Base-by-base conservation (phyloP, 2,329 filamentous ascomycete genomes). In the Bisporella sp. region DNA sequence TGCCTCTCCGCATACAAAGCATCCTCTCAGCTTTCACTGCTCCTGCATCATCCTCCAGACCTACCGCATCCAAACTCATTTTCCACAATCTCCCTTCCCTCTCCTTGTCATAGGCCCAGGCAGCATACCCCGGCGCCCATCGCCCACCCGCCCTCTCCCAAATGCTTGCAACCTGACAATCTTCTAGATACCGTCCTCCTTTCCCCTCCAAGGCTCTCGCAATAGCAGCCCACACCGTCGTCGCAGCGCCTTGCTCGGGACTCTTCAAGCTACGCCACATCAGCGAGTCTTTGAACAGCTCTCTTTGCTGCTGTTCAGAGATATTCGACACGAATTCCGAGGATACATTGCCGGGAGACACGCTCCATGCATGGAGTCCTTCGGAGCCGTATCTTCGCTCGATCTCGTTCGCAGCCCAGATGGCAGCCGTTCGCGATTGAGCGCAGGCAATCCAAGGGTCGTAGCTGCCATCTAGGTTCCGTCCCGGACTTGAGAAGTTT, bases 351-450 rank as follows among this genome's bases (percentile, higher is more conserved):
- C 75, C 75, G 0, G 74, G 75, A 50, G 73, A 69, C 2, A 78
- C 49, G 39, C 63, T 66, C 4, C 64, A 60, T 0, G 63, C 72
- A 49, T 71, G 72, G 1, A 76, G 51, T 7, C 70, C 68, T 11
- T 61, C 51, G 1, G 57, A 37, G 2, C 67, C 70, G 53, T 73
- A 75, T 1, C 64, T 65, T 4, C 73, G 68, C 13, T 75, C 73
- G 21, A 77, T 67, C 51, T 73, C 66, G 50, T 72, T 74, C 4
- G 73, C 67, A 53, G 71, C 69, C 47, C 66, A 74, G 31, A 77
- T 68, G 53, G 72, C 73, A 2, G 73, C 72, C 0, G 67, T 66
- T 54, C 77, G 77, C 45, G 61, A 59, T 51, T 73, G 66, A 0
- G 65, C 71, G 54, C 77, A 77, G 2, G 68, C 64, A 3, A 52